These are phyloP conservation scores for Penicillium occitanis DNA, from an alignment of 2,329 filamentous ascomycete species.

Conservation along the genomic window DNA sequence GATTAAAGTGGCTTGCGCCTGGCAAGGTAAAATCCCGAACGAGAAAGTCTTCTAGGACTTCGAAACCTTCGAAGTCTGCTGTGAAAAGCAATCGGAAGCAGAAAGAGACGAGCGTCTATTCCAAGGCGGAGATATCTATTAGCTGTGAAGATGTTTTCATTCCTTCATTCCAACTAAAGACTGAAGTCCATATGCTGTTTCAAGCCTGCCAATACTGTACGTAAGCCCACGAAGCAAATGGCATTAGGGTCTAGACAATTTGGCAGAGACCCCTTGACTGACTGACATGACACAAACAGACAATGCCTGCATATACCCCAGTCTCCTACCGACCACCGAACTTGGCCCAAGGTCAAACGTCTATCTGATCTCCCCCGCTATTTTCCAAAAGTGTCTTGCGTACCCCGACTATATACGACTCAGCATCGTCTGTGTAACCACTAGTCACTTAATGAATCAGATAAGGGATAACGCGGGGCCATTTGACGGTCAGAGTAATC, in stretches of 20 bases:
- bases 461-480: constrained; percentile 18
- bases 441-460: constrained; percentile 38
- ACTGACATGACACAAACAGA: constrained; percentile 24
- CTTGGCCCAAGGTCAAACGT: constrained; percentile 30
- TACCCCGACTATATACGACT: constrained; percentile 33
- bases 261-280: background rate
- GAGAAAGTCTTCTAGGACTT: background rate
- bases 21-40: constrained; percentile 31
- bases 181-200: constrained; percentile 25
- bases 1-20: constrained; percentile 41
- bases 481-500: background rate
- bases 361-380: constrained; percentile 28
- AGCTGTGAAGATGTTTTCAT: background rate
- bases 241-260: background rate
- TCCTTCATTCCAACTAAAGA: constrained; percentile 1
- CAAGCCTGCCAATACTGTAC: constrained; percentile 34
- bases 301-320: constrained; percentile 35
- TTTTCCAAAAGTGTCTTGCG: constrained; percentile 23
- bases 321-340: constrained; percentile 26
- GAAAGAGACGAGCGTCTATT: background rate
- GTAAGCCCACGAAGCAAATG: background rate
- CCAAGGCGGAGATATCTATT: background rate
- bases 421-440: constrained; percentile 34
- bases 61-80: background rate
- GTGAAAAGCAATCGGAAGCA: background rate